Base-by-base conservation (phyloP, 495 filamentous ascomycete genomes). In the Trichoderma virens region DNA sequence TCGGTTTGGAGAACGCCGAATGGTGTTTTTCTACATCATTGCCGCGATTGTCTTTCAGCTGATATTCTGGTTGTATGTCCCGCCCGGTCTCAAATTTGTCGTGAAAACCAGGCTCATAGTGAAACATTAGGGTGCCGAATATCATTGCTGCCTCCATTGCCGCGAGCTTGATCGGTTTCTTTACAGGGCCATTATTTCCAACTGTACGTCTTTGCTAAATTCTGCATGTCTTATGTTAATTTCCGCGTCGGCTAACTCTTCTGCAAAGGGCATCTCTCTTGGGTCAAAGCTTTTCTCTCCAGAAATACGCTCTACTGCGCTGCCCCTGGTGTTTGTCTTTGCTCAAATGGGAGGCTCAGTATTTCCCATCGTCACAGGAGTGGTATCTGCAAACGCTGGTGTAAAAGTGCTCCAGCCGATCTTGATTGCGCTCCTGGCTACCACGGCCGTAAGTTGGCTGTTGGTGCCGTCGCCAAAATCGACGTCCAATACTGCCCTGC, bases 131-230 rank as follows among this genome's bases (percentile, higher is more conserved):
- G 9, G 85, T 90, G 1, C 89, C 89, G 5, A 82, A 88, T 62
- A 88, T 92, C 72, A 83, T 88, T 68, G 85, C 87, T 39, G 88
- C 86, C 13, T 88, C 88, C 3, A 80, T 91, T 20, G 85, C 87
- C 18, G 80, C 91, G 39, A 79, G 83, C 20, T 71, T 91, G 8
- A 79, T 89, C 20, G 90, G 90, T 2, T 90, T 93, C 78, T 90
- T 92, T 71, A 73, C 86, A 0, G 86, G 76, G 2, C 78, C 78
- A 0, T 74, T 76, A 39, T 83, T 82, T 64, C 72, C 78, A 5
- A 77, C 74, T 2, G 77, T 76, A 51, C 67, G 76, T 70, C 14
- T 47, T 4, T 61, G 16, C 23, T 28, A 25, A 16, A 5, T 54
- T 25, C 20, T 47, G 6, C 20, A 5, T 47, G 2, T 28, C 47